Evolutionary conservation across 2,329 filamentous ascomycete genomes (phyloP).

Genomic region (Penicillium oxalicum): DNA sequence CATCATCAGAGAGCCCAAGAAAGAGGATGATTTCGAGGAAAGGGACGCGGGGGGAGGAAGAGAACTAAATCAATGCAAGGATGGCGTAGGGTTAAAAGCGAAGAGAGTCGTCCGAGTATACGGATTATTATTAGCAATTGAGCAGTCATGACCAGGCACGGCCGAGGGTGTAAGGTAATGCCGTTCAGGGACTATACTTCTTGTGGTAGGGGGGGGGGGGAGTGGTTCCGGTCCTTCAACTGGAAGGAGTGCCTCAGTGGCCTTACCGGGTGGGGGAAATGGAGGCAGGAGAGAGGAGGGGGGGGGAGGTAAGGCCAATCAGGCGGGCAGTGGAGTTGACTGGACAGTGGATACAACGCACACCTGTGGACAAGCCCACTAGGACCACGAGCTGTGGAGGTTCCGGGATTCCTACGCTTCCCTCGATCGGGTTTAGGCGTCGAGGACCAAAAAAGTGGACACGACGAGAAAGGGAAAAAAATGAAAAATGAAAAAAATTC

Average conservation of each 20-base stretch:
- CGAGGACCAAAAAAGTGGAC: too few species aligned
- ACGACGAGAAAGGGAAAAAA: too few species aligned
- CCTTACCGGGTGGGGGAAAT: too few species aligned
- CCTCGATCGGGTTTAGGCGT: constrained; percentile 1
- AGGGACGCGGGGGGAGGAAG: constrained; percentile 14
- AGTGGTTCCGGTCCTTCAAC: too few species aligned
- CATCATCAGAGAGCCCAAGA: constrained; percentile 22
- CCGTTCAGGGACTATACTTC: not conserved
- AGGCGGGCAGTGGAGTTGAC: not conserved
- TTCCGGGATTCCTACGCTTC: constrained; percentile 6
- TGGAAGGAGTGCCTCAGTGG: too few species aligned
- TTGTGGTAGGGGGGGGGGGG: not conserved
- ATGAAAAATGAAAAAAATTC: too few species aligned
- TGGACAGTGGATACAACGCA: not conserved
- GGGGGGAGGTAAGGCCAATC: not conserved
- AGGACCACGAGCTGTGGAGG: constrained; percentile 19
- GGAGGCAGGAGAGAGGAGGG: not conserved
- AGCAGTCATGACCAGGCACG: constrained; percentile 6
- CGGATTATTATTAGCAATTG: constrained; percentile 24
- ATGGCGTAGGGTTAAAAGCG: constrained; percentile 23
- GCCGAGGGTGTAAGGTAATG: constrained; percentile 17
- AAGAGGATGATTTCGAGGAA: constrained; percentile 5
- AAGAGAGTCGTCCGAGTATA: constrained; percentile 16
- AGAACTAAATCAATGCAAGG: constrained; percentile 20
- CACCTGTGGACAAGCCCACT: constrained; percentile 1